These are phyloP conservation scores for Tolypocladium album DNA, from an alignment of 2,329 filamentous ascomycete species.

Conservation along the genomic window DNA sequence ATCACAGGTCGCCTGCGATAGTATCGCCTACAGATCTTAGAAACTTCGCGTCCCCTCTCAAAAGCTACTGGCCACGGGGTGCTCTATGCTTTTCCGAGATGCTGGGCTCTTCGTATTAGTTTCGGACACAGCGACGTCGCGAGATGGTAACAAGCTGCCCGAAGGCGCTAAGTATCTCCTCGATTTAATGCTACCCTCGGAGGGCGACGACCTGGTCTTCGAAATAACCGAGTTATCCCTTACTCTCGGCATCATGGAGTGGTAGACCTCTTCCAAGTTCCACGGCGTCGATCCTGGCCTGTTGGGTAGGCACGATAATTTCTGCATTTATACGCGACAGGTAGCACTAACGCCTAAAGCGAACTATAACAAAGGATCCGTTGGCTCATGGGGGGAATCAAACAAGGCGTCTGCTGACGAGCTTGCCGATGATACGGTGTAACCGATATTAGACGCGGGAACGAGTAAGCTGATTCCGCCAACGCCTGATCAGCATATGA, in stretches of 20 bases:
- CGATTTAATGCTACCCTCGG: slow-evolving; percentile 50
- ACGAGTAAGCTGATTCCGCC: neutral
- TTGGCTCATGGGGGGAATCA: neutral
- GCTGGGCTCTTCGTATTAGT: slow-evolving; percentile 30
- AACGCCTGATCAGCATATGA: slow-evolving; percentile 4
- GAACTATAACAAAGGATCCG: neutral
- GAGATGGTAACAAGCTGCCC: slow-evolving; percentile 22
- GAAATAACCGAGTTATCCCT: slow-evolving; percentile 48
- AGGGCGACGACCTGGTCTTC: slow-evolving; percentile 53
- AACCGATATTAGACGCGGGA: neutral
- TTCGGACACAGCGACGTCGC: slow-evolving; percentile 24
- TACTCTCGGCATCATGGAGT: slow-evolving; percentile 41
- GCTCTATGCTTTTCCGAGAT: slow-evolving; percentile 33
- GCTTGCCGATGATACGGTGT: neutral
- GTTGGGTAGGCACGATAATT: slow-evolving; percentile 30
- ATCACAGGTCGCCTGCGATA: slow-evolving; percentile 23
- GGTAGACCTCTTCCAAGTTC: slow-evolving; percentile 32
- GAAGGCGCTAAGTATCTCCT: slow-evolving; percentile 45
- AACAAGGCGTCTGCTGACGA: neutral
- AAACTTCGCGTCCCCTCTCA: slow-evolving; percentile 33
- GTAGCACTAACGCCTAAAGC: neutral
- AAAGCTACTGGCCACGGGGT: slow-evolving; percentile 34
- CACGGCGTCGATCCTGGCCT: slow-evolving; percentile 18
- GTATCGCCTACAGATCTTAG: slow-evolving; percentile 20
- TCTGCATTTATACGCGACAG: slow-evolving; percentile 20